Base-by-base conservation (phyloP, 164 flowering plant species). In the Platanus orientalis region DNA sequence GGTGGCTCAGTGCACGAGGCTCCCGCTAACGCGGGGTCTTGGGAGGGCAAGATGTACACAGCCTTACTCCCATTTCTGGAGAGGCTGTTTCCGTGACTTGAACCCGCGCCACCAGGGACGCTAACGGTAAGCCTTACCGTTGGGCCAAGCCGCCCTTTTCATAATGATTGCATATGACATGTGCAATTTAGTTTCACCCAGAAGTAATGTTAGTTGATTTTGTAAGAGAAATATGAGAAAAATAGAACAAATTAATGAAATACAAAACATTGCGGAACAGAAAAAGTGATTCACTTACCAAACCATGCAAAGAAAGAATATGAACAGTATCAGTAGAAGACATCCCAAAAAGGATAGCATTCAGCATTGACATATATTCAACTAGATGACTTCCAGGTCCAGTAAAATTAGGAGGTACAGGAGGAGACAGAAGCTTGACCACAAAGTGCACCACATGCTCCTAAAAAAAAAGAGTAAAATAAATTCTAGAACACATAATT, bases 261-360 rank as follows among this genome's bases (percentile, higher is more conserved):
- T n/a, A 7, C 25, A 42, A 52, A 12, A 59, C 40, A 45, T 54
- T n/a, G 14, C 1, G 9, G 12, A 50, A 59, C 7, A 0, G 7
- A 53, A 44, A 34, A 21, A 40, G 40, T 10, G n/a, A 24, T 51
- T 66, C 25, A 71, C 94, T 67, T 83, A 94, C 98, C 92, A 82
- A 59, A 25, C 98, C 97, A 75, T 90, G 92, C 72, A 90, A 75
- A 62, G 96, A 84, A 55, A 93, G 75, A 28, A 94, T 83, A 69
- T 93, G 98, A 40, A 83, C 84, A 66, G 57, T 67, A 71, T 94
- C 98, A 60, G 81, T 62, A 39, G 95, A 80, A 56, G 94, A 80
- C 57, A 79, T 58, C 65, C 92, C 94, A 42, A 82, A 69, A 54
- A 93, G 84, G 54, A 87, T 44, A 63, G 80, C 85, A 69, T 76